Evolutionary conservation across 768 basidiomycete genomes (phyloP).

Genomic region (Solioccasus polychromus): DNA sequence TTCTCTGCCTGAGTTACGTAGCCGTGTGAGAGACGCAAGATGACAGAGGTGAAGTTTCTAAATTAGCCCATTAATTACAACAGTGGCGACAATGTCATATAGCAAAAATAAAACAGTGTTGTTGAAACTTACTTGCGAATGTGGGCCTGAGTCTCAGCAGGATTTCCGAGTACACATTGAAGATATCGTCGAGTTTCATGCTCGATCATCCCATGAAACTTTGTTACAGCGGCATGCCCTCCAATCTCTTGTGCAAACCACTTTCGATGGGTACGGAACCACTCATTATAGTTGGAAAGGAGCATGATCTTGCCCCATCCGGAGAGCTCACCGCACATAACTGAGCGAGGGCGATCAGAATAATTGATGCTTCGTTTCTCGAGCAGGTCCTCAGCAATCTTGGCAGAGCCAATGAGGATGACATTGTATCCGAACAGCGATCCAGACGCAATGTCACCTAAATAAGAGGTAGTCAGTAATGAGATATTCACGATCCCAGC

Average conservation of each 20-base stretch:
- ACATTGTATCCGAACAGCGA: conserved; percentile 31
- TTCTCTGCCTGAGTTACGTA: conserved; percentile 34
- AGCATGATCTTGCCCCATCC: conserved; percentile 23
- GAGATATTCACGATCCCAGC: not conserved
- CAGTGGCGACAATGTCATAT: no score
- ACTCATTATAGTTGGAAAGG: conserved; percentile 9
- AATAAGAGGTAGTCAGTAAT: no score
- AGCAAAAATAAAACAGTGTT: not conserved
- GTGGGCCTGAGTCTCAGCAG: conserved; percentile 3
- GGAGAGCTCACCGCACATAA: conserved; percentile 19
- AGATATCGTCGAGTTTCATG: conserved; percentile 15
- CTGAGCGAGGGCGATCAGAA: conserved; percentile 29
- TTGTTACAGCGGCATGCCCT: conserved; percentile 6
- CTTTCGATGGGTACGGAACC: conserved; percentile 18
- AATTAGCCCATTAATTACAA: not conserved
- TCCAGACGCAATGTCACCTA: conserved; percentile 16
- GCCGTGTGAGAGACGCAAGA: conserved; percentile 39
- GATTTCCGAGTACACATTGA: conserved; percentile 9
- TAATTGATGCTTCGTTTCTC: conserved; percentile 45
- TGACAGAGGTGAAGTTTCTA: conserved; percentile 20
- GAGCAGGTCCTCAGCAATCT: conserved; percentile 41
- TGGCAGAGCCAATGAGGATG: conserved; percentile 42
- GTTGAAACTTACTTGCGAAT: conserved; percentile 14
- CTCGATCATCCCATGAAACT: conserved; percentile 17
- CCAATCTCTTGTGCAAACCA: conserved; percentile 18